Conservation (phyloP, 805 yeast species). For the Sungouiozyma intestinalis region DNA sequence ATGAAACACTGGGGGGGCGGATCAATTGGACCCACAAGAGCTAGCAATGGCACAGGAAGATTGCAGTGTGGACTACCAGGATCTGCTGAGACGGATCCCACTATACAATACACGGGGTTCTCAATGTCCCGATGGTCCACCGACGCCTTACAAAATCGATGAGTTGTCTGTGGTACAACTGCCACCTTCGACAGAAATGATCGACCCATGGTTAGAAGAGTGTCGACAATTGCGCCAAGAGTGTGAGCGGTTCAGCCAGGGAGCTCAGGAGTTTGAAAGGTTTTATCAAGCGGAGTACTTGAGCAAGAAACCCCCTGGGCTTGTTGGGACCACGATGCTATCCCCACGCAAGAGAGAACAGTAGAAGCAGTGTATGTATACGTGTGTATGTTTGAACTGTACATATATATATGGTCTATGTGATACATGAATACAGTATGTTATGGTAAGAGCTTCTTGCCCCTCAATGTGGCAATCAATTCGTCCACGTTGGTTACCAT, state of each 20-base stretch:
- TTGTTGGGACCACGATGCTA: conserved; percentile 11
- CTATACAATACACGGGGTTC: conserved; percentile 18
- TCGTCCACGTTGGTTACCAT: conserved; percentile 77
- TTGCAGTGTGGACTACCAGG: neutral
- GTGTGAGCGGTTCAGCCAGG: conserved; percentile 9
- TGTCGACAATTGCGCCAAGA: conserved; percentile 11
- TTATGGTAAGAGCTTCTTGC: conserved; percentile 48
- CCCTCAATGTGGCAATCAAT: conserved; percentile 67
- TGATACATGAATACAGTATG: conserved; percentile 11
- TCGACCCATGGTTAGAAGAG: conserved; percentile 22
- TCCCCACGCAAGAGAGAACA: conserved; percentile 9
- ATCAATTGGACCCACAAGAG: neutral
- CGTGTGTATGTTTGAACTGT: neutral
- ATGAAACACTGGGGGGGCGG: neutral
- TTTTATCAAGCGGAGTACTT: conserved; percentile 19
- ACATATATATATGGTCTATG: neutral
- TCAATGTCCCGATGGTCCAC: conserved; percentile 12
- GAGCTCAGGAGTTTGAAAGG: conserved; percentile 11
- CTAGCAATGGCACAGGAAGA: neutral
- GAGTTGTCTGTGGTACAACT: conserved; percentile 11
- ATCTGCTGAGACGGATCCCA: conserved; percentile 12
- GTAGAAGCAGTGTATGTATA: neutral
- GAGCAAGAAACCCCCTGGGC: conserved; percentile 24
- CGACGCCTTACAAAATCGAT: conserved; percentile 6
- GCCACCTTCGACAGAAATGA: conserved; percentile 15